Conservation (phyloP, 345 rosid species). For the Eucalyptus sp. region DNA sequence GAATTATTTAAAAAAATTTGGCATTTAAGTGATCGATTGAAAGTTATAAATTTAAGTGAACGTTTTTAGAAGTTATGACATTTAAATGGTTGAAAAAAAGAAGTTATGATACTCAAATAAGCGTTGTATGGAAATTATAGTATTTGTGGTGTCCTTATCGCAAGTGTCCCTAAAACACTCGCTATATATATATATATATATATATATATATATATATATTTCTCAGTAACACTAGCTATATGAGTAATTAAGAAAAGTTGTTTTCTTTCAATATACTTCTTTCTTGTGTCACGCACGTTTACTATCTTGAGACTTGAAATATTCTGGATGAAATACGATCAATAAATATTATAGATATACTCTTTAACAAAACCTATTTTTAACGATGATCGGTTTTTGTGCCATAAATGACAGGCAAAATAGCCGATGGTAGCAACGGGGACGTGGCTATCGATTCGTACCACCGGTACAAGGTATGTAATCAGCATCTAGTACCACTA, state of each 20-base stretch:
- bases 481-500: not conserved
- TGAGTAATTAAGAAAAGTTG: not conserved
- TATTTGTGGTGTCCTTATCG: too few species aligned
- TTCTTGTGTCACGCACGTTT: not conserved
- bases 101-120: too few species aligned
- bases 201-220: not conserved
- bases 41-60: too few species aligned
- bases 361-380: not conserved
- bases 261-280: not conserved
- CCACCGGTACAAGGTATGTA: constrained; percentile 36
- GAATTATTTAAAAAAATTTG: too few species aligned
- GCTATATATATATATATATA: not conserved
- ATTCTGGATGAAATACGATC: not conserved
- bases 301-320: not conserved
- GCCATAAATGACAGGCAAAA: constrained; percentile 11
- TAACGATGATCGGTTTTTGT: not conserved
- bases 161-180: not conserved
- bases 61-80: too few species aligned
- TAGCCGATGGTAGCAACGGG: constrained; percentile 32
- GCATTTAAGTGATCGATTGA: too few species aligned
- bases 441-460: constrained; percentile 37
- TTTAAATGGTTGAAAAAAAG: too few species aligned
- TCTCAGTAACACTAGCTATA: not conserved
- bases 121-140: too few species aligned
- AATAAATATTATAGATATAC: not conserved